A percentile compares a stretch with the other conserved stretches of the same genome.
Conservation (phyloP, 2,329 filamentous ascomycete species). For the Cladosporium sp. region DNA sequence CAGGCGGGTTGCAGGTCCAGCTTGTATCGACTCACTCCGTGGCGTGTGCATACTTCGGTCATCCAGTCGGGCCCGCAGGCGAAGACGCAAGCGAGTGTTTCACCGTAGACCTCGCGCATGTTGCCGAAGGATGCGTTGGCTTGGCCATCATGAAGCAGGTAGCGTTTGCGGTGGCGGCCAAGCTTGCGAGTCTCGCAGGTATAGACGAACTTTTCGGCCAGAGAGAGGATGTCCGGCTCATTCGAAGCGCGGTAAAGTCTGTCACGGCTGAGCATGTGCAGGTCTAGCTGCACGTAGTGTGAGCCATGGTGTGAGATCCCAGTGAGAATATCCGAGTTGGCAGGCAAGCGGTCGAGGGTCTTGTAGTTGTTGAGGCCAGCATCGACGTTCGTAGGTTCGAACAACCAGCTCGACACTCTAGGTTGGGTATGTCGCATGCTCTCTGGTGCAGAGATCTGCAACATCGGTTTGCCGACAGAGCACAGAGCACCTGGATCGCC, state of each 20-base stretch:
- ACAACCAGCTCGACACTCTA: conserved; percentile 31
- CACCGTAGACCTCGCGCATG: conserved; percentile 44
- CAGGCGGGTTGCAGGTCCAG: conserved; percentile 33
- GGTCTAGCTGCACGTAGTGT: conserved; percentile 43
- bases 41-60: conserved; percentile 36
- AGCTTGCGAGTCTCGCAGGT: conserved; percentile 34
- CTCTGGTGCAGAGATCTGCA: conserved; percentile 21
- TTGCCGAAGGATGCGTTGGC: conserved; percentile 39
- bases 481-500: conserved; percentile 45
- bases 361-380: conserved; percentile 37
- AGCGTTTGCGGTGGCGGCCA: conserved; percentile 36
- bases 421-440: not conserved
- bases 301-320: conserved; percentile 36
- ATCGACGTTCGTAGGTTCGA: conserved; percentile 36
- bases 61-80: conserved; percentile 44
- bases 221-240: conserved; percentile 26
- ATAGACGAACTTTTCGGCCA: conserved; percentile 39
- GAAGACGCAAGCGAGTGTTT: conserved; percentile 44
- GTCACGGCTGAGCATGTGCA: conserved; percentile 41
- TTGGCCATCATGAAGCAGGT: conserved; percentile 31
- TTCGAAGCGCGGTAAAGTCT: conserved; percentile 34
- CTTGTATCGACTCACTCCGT: conserved; percentile 36
- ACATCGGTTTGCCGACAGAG: conserved; percentile 35
- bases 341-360: conserved; percentile 32
- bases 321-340: conserved; percentile 24